These are phyloP conservation scores for Paecilomyces sp. DNA, from an alignment of 2,329 filamentous ascomycete species.

Conservation along the genomic window DNA sequence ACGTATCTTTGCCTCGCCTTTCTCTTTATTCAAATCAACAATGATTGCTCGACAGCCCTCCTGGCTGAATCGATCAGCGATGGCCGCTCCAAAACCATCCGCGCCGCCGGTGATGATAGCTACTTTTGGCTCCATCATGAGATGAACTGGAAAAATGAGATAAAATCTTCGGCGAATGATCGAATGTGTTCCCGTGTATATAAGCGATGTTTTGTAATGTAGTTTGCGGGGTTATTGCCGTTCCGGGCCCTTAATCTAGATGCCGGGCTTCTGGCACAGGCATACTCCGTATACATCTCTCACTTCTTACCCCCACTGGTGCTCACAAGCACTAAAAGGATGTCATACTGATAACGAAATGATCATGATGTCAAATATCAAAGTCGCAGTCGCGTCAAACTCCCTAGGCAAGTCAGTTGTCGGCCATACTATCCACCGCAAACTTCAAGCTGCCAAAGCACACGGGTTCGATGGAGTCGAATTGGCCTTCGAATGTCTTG, in stretches of 20 bases:
- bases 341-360: too few relatives aligned
- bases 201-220: too few relatives aligned
- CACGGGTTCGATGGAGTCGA: constrained; percentile 29
- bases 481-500: constrained; percentile 29
- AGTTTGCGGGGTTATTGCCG: too few relatives aligned
- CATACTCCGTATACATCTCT: too few relatives aligned
- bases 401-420: constrained; percentile 8
- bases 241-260: too few relatives aligned
- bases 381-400: constrained; percentile 9
- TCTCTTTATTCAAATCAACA: constrained; percentile 2
- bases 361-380: neutral
- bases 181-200: too few relatives aligned
- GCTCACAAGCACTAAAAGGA: too few relatives aligned
- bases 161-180: too few relatives aligned
- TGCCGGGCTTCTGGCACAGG: too few relatives aligned
- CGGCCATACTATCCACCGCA: constrained; percentile 9
- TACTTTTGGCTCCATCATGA: constrained; percentile 1
- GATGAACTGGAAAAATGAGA: too few relatives aligned
- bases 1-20: constrained; percentile 1
- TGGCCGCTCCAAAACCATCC: constrained; percentile 8
- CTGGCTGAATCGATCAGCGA: constrained; percentile 5
- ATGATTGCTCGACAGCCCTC: constrained; percentile 6
- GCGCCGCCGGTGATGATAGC: constrained; percentile 1
- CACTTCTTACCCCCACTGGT: too few relatives aligned
- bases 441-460: constrained; percentile 9